Conservation (phyloP, 495 filamentous ascomycete species). For the Daldinia loculata region DNA sequence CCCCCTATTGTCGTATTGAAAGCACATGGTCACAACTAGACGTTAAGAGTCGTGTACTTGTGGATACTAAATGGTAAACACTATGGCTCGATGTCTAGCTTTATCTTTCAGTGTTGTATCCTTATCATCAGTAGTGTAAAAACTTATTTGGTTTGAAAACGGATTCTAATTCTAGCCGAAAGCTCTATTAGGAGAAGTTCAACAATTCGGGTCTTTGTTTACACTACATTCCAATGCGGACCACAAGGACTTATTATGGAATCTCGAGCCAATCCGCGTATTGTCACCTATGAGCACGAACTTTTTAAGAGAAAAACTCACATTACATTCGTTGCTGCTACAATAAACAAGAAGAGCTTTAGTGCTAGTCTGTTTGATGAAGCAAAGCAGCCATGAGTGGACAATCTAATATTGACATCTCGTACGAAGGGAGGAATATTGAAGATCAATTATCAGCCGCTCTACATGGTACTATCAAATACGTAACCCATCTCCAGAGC, state of each 20-base stretch:
- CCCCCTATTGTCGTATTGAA: neutral
- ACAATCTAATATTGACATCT: neutral
- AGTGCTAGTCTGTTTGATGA: neutral
- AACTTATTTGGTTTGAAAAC: slow-evolving; percentile 19
- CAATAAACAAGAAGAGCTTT: neutral
- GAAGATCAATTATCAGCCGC: neutral
- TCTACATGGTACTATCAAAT: neutral
- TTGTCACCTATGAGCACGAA: neutral
- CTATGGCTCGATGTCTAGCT: no score
- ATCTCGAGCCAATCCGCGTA: neutral
- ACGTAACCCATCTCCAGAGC: slow-evolving; percentile 4
- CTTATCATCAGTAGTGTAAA: neutral
- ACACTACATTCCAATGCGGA: slow-evolving; percentile 2
- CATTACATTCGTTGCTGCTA: neutral
- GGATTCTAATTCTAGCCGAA: slow-evolving; percentile 2
- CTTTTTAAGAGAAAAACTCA: neutral
- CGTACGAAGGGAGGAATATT: neutral
- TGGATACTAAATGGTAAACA: neutral
- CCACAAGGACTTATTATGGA: neutral
- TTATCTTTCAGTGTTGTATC: no score
- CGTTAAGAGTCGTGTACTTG: neutral
- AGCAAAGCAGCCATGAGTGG: neutral
- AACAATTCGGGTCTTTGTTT: slow-evolving; percentile 8
- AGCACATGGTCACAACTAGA: neutral
- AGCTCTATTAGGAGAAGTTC: neutral